Evolutionary conservation across 1,284 basidiomycete genomes (phyloP).

Genomic region (Filobasidium uniguttulatum): DNA sequence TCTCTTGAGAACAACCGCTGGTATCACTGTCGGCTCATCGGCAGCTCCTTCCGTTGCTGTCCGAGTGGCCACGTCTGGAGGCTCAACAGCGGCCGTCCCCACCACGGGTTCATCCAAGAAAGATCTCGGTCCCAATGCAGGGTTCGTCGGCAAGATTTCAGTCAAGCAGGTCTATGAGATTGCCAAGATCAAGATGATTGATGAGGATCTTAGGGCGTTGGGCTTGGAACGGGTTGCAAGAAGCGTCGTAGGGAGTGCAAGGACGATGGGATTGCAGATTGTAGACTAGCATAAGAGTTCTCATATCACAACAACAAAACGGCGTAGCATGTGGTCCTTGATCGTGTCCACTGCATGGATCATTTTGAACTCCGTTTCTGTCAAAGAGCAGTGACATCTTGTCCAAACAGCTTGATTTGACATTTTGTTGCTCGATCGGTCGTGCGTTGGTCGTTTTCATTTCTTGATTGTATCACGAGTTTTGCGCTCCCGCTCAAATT

Average conservation of each 20-base stretch:
- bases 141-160: conserved; percentile 60
- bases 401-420: too few relatives aligned
- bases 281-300: conserved; percentile 41
- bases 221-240: conserved; percentile 73
- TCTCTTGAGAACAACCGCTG: conserved; percentile 82
- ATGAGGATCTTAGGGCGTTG: conserved; percentile 72
- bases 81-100: background rate
- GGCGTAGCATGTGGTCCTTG: too few relatives aligned
- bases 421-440: too few relatives aligned
- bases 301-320: background rate
- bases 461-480: too few relatives aligned
- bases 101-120: background rate
- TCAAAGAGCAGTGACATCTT: too few relatives aligned
- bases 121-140: conserved; percentile 14
- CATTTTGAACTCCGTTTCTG: too few relatives aligned
- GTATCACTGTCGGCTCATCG: conserved; percentile 74
- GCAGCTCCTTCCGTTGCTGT: conserved; percentile 6
- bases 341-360: too few relatives aligned
- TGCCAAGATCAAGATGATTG: conserved; percentile 87
- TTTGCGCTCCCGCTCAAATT: too few relatives aligned
- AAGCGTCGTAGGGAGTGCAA: conserved; percentile 71
- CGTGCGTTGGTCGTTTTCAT: too few relatives aligned
- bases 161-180: conserved; percentile 99
- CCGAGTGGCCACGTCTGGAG: conserved; percentile 1
- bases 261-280: conserved; percentile 70